Base-by-base conservation (phyloP, 306 rosid species). In the Bauhinia variegata region DNA sequence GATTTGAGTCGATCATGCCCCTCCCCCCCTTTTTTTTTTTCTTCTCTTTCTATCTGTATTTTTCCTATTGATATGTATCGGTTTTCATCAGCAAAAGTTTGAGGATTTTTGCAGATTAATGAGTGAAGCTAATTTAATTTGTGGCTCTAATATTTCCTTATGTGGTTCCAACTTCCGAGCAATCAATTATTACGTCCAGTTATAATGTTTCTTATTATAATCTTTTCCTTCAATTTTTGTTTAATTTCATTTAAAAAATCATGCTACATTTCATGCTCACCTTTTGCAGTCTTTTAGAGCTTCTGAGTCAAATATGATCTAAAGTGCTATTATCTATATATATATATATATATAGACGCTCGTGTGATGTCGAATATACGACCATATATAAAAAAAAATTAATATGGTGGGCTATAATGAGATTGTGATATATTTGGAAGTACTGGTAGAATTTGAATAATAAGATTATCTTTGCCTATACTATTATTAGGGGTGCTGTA, bases 1-100 rank as follows among this genome's bases (percentile, higher is more conserved):
- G 59, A 84, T 82, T 79, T 82, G 91, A 74, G 83, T 71, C 78
- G 65, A 50, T 38, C 52, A n/a, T 9, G 56, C 65, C 30, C 34
- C 17, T 39, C 70, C 70, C 64, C 38, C 1, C 4, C 41, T 0
- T 4, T 2, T 23, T 23, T 23, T 23, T 1, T 23, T 23, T 23
- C 2, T 23, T 23, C 28, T 23, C 28, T 23, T 23, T 23, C 28
- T 23, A 23, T 64, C 60, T 58, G 51, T 67, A 47, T 62, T 68
- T 60, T 67, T 32, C 19, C 63, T 66, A 55, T 67, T 79, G 70
- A 68, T n/a, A n/a, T 82, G 85, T 81, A 70, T 80, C 78, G 72
- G 87, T 80, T 77, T 78, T 63, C 75, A 75, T 75, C 73, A 58
- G 67, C 77, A 55, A 63, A 63, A 74, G 87, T 76, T 82, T 82